These are phyloP conservation scores for Mycena filopes DNA, from an alignment of 768 basidiomycete species.

Conservation along the genomic window DNA sequence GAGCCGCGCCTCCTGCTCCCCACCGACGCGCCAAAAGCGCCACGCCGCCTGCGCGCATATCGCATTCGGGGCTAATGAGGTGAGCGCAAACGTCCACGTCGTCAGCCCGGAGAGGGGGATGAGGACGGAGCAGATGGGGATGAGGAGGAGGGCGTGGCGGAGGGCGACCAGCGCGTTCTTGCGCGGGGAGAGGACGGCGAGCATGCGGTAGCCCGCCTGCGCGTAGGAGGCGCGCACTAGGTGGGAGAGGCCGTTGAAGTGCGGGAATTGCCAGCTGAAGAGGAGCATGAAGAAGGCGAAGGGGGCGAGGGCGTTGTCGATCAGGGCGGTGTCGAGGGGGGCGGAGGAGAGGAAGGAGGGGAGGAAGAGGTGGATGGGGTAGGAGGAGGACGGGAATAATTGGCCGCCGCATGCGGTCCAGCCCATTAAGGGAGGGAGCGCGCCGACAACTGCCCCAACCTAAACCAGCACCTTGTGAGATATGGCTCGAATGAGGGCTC, in stretches of 20 bases:
- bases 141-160: constrained; percentile 80
- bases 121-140: constrained; percentile 82
- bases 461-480: too few relatives aligned
- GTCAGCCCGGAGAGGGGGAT: constrained; percentile 92
- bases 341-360: constrained; percentile 64
- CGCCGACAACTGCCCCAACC: constrained; percentile 92
- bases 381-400: constrained; percentile 70
- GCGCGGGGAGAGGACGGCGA: constrained; percentile 79
- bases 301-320: constrained; percentile 86
- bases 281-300: constrained; percentile 85
- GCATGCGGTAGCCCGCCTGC: constrained; percentile 93
- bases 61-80: constrained; percentile 79
- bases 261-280: constrained; percentile 98
- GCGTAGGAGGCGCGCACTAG: constrained; percentile 90
- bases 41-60: constrained; percentile 76
- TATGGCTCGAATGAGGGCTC: too few relatives aligned
- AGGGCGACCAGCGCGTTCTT: constrained; percentile 89
- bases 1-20: constrained; percentile 80
- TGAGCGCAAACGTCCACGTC: constrained; percentile 88
- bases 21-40: constrained; percentile 76
- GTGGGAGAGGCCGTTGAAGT: constrained; percentile 95
- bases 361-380: constrained; percentile 69
- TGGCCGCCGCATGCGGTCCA: constrained; percentile 95
- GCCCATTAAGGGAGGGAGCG: constrained; percentile 94
- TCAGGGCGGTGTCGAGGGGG: constrained; percentile 56